Evolutionary conservation across 1,139 yeast genomes (phyloP).

Genomic region (Hyphopichia khmerensis): DNA sequence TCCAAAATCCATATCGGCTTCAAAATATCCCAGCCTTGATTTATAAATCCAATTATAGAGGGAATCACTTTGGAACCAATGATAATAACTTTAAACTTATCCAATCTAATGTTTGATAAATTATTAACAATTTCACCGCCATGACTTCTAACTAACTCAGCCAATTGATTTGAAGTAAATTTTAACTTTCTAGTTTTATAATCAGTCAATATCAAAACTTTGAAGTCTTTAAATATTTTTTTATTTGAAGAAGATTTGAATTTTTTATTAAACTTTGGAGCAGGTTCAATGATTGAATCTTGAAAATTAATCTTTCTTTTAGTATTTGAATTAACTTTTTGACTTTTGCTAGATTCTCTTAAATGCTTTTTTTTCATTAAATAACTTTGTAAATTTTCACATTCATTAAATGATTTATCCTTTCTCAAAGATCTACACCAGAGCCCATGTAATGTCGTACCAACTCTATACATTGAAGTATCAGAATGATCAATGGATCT

Average conservation of each 20-base stretch:
- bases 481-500: conserved; percentile 60
- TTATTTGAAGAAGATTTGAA: not conserved
- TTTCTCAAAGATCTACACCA: conserved; percentile 66
- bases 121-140: conserved; percentile 33
- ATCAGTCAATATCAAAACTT: conserved; percentile 45
- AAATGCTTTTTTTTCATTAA: not conserved
- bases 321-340: conserved; percentile 22
- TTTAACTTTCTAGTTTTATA: conserved; percentile 5
- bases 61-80: conserved; percentile 53
- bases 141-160: conserved; percentile 35
- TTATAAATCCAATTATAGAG: conserved; percentile 41
- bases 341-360: conserved; percentile 20
- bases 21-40: conserved; percentile 57
- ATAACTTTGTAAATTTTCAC: conserved; percentile 47
- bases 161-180: not conserved
- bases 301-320: conserved; percentile 10
- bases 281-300: not conserved
- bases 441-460: conserved; percentile 73
- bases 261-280: not conserved
- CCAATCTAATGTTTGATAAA: conserved; percentile 7
- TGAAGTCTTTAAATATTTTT: conserved; percentile 24
- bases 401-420: conserved; percentile 61
- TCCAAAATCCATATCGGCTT: conserved; percentile 73
- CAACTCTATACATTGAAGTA: conserved; percentile 55
- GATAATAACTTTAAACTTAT: conserved; percentile 14